A percentile compares a stretch with the other conserved stretches of the same genome.
Evolutionary conservation across 176 grass and related monocot genomes (phyloP).

Genomic region (Chloris gayana): DNA sequence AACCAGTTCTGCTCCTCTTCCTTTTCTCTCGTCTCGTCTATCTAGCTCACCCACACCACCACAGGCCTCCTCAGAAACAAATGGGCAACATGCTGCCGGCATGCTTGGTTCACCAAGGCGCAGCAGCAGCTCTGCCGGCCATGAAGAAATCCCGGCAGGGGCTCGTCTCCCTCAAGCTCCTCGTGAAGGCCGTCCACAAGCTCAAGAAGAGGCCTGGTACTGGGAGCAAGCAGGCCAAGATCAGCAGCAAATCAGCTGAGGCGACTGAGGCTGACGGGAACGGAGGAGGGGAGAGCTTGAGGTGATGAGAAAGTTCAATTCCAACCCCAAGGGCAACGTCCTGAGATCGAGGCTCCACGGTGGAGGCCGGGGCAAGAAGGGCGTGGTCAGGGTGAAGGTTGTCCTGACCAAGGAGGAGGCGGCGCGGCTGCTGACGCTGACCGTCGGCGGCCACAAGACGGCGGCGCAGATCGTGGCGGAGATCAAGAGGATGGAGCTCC

Average conservation of each 20-base stretch:
- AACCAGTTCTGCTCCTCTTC: conserved; percentile 12
- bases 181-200: conserved; percentile 48
- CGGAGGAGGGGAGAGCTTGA: neutral
- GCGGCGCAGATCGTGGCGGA: conserved; percentile 68
- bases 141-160: conserved; percentile 41
- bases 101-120: conserved; percentile 62
- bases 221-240: neutral
- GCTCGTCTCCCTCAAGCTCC: conserved; percentile 47
- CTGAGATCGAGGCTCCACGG: conserved; percentile 2
- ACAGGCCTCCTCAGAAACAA: no score
- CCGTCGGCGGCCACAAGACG: conserved; percentile 52
- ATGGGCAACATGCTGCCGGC: conserved; percentile 69
- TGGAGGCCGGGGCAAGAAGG: conserved; percentile 35
- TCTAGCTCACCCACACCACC: neutral
- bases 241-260: neutral
- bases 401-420: conserved; percentile 82
- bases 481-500: conserved; percentile 63
- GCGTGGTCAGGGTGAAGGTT: conserved; percentile 71
- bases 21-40: neutral
- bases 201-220: conserved; percentile 27
- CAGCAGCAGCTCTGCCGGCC: conserved; percentile 35
- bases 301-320: neutral
- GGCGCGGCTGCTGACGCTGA: conserved; percentile 65
- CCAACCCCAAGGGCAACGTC: conserved; percentile 28
- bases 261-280: neutral